A percentile compares a stretch with the other conserved stretches of the same genome.
These are phyloP conservation scores for Hanseniaspora lindneri DNA, from an alignment of 805 yeast genomes.

Conservation along the genomic window DNA sequence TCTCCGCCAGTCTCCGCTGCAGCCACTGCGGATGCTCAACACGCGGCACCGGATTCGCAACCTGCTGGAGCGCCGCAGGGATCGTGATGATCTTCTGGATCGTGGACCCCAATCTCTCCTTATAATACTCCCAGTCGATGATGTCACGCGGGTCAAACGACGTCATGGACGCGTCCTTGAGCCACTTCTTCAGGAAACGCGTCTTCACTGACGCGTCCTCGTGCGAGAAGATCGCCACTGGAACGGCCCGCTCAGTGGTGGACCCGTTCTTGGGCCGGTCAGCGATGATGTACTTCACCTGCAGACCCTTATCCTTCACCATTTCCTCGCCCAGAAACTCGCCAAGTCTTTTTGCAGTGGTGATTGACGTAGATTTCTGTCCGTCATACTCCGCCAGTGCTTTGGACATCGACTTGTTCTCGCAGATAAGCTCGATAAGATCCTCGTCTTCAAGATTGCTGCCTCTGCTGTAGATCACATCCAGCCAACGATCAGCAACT, in stretches of 20 bases:
- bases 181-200: slow-evolving; percentile 73
- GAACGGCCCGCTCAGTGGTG: slow-evolving; percentile 90
- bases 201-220: slow-evolving; percentile 63
- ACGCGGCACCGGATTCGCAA: slow-evolving; percentile 85
- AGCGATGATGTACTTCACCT: slow-evolving; percentile 86
- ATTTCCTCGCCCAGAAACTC: slow-evolving; percentile 91
- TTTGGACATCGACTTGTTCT: slow-evolving; percentile 89
- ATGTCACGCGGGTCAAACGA: slow-evolving; percentile 79
- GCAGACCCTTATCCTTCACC: slow-evolving; percentile 93
- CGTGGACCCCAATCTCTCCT: slow-evolving; percentile 82
- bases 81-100: slow-evolving; percentile 89
- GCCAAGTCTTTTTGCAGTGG: slow-evolving; percentile 86
- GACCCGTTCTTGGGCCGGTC: slow-evolving; percentile 74
- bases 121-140: slow-evolving; percentile 87
- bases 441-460: slow-evolving; percentile 84
- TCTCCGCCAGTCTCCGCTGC: slow-evolving; percentile 44
- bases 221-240: slow-evolving; percentile 79
- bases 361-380: slow-evolving; percentile 88
- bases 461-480: slow-evolving; percentile 81
- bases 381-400: slow-evolving; percentile 76
- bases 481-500: slow-evolving; percentile 93
- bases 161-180: slow-evolving; percentile 60
- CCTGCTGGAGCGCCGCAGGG: slow-evolving; percentile 89
- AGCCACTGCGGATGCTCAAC: slow-evolving; percentile 94
- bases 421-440: slow-evolving; percentile 86